phyloP scores from a whole-genome alignment of 2,329 filamentous ascomycete species.

The Ascochyta rabiei region DNA sequence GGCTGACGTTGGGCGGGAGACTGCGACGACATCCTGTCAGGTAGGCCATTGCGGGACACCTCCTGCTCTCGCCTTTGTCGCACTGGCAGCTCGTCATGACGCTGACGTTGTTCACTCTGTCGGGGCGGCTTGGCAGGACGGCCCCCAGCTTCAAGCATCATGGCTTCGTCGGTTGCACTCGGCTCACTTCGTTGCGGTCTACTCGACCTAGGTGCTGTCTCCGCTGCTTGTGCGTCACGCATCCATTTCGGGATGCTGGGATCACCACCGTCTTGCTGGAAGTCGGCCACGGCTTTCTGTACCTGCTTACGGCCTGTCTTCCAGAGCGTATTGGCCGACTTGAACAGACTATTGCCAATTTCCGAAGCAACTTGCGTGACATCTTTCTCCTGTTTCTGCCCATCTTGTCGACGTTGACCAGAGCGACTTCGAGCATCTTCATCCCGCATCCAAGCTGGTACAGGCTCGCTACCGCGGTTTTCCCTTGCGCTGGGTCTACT shows the following conservation, averaged over 20 bases:
- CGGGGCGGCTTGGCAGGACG: slow-evolving; percentile 56
- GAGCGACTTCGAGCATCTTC: slow-evolving; percentile 59
- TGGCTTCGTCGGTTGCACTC: slow-evolving; percentile 62
- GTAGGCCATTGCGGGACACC: slow-evolving; percentile 31
- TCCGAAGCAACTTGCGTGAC: slow-evolving; percentile 81
- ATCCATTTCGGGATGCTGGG: slow-evolving; percentile 93
- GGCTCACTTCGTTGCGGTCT: slow-evolving; percentile 30
- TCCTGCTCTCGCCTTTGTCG: slow-evolving; percentile 36
- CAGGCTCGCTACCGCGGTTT: slow-evolving; percentile 40
- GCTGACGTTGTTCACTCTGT: slow-evolving; percentile 32
- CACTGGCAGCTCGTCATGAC: slow-evolving; percentile 28
- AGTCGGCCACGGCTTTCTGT: slow-evolving; percentile 88
- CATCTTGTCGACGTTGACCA: slow-evolving; percentile 58
- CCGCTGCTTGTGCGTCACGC: slow-evolving; percentile 67
- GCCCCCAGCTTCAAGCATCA: slow-evolving; percentile 75
- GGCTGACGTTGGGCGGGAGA: slow-evolving; percentile 47
- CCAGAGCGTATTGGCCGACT: slow-evolving; percentile 94
- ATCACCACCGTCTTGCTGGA: slow-evolving; percentile 72
- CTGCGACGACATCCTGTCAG: slow-evolving; percentile 48
- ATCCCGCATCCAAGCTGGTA: slow-evolving; percentile 69
- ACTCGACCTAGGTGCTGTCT: slow-evolving; percentile 30
- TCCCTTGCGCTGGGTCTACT: slow-evolving; percentile 40
- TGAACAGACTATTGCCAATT: slow-evolving; percentile 82
- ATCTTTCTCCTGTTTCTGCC: slow-evolving; percentile 68
- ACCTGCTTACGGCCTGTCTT: slow-evolving; percentile 92